phyloP scores from a whole-genome alignment of 1,284 basidiomycete species.

The Microbotryomycetes sp. region DNA sequence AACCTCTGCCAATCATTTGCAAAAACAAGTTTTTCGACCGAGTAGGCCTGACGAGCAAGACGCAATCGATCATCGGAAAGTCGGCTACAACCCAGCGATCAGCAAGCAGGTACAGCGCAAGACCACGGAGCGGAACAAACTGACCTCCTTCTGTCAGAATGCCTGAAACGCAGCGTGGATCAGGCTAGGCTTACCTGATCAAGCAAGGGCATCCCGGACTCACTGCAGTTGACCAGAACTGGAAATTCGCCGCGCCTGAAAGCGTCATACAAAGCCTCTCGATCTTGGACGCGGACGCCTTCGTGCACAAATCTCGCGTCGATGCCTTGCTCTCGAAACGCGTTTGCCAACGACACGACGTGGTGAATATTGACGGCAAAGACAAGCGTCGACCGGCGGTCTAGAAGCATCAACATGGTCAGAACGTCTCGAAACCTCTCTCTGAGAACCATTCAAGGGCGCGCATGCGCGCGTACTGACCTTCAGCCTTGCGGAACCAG shows the following conservation, averaged over 20 bases:
- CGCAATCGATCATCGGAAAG: conserved; percentile 62
- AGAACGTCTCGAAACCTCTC: too few relatives aligned
- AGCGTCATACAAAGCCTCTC: conserved; percentile 57
- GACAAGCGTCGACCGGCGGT: conserved; percentile 75
- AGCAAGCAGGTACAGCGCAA: conserved; percentile 61
- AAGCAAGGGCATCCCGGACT: conserved; percentile 24
- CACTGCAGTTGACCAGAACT: conserved; percentile 86
- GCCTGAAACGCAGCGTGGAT: conserved; percentile 45
- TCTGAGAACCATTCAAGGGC: neutral
- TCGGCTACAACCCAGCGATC: conserved; percentile 42
- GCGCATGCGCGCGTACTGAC: conserved; percentile 20
- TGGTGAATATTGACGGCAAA: conserved; percentile 86
- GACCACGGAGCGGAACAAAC: neutral
- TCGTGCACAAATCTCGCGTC: conserved; percentile 79
- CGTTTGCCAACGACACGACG: conserved; percentile 64
- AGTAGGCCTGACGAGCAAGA: conserved; percentile 63
- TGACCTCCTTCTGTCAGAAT: conserved; percentile 74
- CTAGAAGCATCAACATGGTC: too few relatives aligned
- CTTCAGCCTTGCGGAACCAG: conserved; percentile 73
- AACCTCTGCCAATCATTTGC: conserved; percentile 94
- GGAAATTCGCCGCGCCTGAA: conserved; percentile 72
- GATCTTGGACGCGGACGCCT: conserved; percentile 53
- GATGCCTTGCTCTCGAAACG: conserved; percentile 68
- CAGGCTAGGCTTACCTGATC: neutral
- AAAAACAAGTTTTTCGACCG: conserved; percentile 79